Evolutionary conservation across 106 monocot species (phyloP).

Genomic region (Apostasia shenzhenica): DNA sequence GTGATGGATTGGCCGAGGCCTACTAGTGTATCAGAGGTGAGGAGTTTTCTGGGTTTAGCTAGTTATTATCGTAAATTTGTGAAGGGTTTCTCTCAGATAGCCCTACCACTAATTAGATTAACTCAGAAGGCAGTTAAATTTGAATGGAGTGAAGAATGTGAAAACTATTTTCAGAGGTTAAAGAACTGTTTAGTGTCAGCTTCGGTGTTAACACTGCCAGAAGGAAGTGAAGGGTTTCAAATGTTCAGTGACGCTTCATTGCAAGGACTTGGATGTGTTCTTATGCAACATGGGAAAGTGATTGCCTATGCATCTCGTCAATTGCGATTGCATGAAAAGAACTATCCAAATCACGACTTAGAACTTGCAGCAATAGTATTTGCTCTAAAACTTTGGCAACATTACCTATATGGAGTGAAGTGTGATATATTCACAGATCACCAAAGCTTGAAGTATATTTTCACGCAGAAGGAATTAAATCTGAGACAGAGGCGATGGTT

Average conservation of each 20-base stretch:
- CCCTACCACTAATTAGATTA: neutral
- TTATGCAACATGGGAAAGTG: no score
- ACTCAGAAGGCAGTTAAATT: neutral
- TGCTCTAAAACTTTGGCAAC: neutral
- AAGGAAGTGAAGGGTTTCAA: no score
- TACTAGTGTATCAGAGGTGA: neutral
- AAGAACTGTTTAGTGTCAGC: no score
- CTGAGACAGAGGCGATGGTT: conserved; percentile 4
- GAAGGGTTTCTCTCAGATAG: neutral
- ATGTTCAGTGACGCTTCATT: no score
- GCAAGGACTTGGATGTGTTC: no score
- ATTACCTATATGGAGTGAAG: neutral
- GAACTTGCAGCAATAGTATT: conserved; percentile 1
- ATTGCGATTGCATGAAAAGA: neutral
- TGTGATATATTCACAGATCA: neutral
- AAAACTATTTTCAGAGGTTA: no score
- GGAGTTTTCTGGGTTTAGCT: neutral
- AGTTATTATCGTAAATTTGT: neutral
- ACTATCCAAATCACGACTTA: neutral
- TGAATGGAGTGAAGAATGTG: neutral
- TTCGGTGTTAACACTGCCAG: no score
- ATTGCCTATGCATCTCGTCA: no score
- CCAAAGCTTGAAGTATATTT: neutral
- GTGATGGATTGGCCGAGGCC: neutral
- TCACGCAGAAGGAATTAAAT: neutral